These are phyloP conservation scores for Cystoderma amianthinum DNA, from an alignment of 768 basidiomycete genomes.

Conservation along the genomic window DNA sequence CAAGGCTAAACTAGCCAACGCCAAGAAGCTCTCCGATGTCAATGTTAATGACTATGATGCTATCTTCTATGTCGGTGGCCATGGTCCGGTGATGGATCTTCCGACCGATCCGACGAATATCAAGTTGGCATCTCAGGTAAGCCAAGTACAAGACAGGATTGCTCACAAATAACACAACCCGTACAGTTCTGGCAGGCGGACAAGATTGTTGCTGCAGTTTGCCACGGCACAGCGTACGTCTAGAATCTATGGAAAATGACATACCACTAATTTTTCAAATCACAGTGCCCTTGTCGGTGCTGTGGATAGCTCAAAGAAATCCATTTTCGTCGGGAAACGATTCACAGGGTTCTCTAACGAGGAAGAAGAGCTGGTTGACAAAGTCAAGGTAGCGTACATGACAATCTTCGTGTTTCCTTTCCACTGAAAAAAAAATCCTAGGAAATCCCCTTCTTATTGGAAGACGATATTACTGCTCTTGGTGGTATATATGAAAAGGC, in stretches of 20 bases:
- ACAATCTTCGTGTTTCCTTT: too few species aligned
- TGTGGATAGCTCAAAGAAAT: slow-evolving; percentile 47
- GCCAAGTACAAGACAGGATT: background rate
- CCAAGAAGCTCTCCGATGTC: slow-evolving; percentile 59
- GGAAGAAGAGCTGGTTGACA: slow-evolving; percentile 49
- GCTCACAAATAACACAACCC: too few species aligned
- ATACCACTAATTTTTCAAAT: background rate
- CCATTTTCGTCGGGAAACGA: slow-evolving; percentile 54
- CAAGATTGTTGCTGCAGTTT: slow-evolving; percentile 67
- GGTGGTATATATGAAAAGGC: slow-evolving; percentile 59
- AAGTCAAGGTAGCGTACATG: slow-evolving; percentile 30
- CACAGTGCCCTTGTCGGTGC: slow-evolving; percentile 51
- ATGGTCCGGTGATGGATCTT: slow-evolving; percentile 73
- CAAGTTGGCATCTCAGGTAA: slow-evolving; percentile 48
- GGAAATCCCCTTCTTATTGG: slow-evolving; percentile 68
- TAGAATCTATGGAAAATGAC: background rate
- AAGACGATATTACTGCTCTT: slow-evolving; percentile 53
- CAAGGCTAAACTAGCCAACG: slow-evolving; percentile 41
- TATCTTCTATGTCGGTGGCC: slow-evolving; percentile 76
- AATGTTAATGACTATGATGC: slow-evolving; percentile 58
- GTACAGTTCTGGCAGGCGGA: slow-evolving; percentile 58
- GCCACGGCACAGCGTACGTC: slow-evolving; percentile 72
- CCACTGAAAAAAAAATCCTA: too few species aligned
- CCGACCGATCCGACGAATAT: slow-evolving; percentile 48
- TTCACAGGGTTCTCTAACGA: slow-evolving; percentile 67